Conservation (phyloP, 2,329 filamentous ascomycete genomes). For the Neurospora sp. region DNA sequence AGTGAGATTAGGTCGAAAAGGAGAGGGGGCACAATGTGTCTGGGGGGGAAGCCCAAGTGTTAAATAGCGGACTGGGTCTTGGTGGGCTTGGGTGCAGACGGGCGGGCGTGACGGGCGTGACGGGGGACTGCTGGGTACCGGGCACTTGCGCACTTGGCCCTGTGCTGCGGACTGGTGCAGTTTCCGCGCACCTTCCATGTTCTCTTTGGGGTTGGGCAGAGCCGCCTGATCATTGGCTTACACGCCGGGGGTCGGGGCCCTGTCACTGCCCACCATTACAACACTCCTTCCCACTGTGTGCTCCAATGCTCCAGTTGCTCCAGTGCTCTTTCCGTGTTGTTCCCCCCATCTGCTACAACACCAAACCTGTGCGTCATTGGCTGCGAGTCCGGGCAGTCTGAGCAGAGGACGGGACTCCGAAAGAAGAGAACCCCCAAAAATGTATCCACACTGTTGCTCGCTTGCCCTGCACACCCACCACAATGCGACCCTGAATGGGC, state of each 20-base stretch:
- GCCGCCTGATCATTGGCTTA: background rate
- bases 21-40: conserved; percentile 17
- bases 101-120: background rate
- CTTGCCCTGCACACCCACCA: background rate
- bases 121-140: background rate
- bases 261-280: background rate
- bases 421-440: background rate
- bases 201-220: background rate
- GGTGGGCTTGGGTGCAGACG: conserved; percentile 5
- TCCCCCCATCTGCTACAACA: background rate
- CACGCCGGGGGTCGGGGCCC: background rate
- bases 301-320: background rate
- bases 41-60: conserved; percentile 24
- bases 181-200: background rate
- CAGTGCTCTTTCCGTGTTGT: background rate
- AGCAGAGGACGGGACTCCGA: background rate
- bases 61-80: conserved; percentile 18
- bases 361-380: background rate
- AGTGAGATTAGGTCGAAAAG: conserved; percentile 15
- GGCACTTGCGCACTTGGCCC: background rate
- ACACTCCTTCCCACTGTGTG: background rate
- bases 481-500: background rate
- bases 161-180: background rate
- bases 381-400: background rate
- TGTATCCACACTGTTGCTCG: background rate